phyloP scores from a whole-genome alignment of 768 basidiomycete genomes.

The Mycena albidolilacea region DNA sequence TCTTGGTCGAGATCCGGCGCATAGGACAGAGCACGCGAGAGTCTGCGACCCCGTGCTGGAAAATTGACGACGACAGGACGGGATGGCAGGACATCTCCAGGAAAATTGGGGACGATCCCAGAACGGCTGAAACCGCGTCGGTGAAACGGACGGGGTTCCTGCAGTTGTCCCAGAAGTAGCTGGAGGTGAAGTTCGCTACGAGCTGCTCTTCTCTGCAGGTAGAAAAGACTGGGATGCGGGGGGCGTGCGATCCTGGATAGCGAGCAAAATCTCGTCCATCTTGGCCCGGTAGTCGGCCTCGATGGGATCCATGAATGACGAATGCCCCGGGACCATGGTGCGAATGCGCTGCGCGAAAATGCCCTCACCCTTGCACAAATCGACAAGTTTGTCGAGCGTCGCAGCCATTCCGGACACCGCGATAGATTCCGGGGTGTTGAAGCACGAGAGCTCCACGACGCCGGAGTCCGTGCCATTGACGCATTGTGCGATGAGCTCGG shows the following conservation, averaged over 20 bases:
- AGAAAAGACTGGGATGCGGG: constrained; percentile 19
- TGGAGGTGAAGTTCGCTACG: constrained; percentile 8
- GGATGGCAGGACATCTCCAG: constrained; percentile 27
- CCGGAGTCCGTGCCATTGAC: background rate
- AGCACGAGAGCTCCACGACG: background rate
- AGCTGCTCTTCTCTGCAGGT: constrained; percentile 8
- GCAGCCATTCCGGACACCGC: background rate
- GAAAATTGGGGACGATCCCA: constrained; percentile 7
- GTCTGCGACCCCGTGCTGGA: background rate
- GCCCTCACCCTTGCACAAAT: constrained; percentile 37
- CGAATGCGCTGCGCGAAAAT: constrained; percentile 47
- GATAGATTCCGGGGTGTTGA: background rate
- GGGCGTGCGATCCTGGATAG: constrained; percentile 18
- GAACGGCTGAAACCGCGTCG: background rate
- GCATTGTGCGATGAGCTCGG: background rate
- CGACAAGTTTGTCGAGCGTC: constrained; percentile 29
- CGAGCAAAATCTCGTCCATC: constrained; percentile 21
- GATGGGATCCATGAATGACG: constrained; percentile 47
- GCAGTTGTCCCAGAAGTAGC: constrained; percentile 26
- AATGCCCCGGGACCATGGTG: constrained; percentile 48
- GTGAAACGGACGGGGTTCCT: constrained; percentile 15
- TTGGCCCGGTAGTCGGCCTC: constrained; percentile 7
- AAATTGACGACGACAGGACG: constrained; percentile 10
- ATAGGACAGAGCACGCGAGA: constrained; percentile 19
- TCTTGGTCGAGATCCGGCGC: constrained; percentile 11